Conservation (phyloP, 2,329 filamentous ascomycete genomes). For the Tolypocladium tropicale region DNA sequence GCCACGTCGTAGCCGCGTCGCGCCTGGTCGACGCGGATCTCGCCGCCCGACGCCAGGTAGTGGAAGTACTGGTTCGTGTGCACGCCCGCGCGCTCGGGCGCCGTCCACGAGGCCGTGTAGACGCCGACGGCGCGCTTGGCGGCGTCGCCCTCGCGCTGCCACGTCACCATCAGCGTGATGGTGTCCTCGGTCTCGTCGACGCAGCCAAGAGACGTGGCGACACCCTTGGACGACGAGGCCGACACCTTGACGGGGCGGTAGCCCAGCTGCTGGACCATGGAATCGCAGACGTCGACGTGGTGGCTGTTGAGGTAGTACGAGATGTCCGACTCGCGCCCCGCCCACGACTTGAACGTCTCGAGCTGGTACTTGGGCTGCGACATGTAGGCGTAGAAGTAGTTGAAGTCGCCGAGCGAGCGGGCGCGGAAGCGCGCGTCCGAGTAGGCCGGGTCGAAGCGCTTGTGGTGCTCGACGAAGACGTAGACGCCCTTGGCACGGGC, state of each 20-base stretch:
- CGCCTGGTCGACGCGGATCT: constrained; percentile 84
- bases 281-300: constrained; percentile 87
- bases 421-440: constrained; percentile 75
- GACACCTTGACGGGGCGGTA: constrained; percentile 72
- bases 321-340: constrained; percentile 84
- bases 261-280: constrained; percentile 66
- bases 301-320: constrained; percentile 95
- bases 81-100: constrained; percentile 85
- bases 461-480: constrained; percentile 93
- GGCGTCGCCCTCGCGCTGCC: constrained; percentile 62
- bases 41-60: constrained; percentile 75
- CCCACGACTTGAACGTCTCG: constrained; percentile 92
- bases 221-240: constrained; percentile 67
- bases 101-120: constrained; percentile 92
- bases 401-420: constrained; percentile 77
- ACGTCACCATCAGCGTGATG: constrained; percentile 82
- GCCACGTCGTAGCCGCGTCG: constrained; percentile 92
- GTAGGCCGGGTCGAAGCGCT: constrained; percentile 90
- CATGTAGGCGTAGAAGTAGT: constrained; percentile 98
- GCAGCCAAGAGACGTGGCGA: constrained; percentile 70
- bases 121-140: constrained; percentile 72
- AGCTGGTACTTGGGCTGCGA: constrained; percentile 84
- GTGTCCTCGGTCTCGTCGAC: constrained; percentile 79
- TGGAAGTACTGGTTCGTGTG: constrained; percentile 97
- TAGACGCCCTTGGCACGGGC: constrained; percentile 69